phyloP scores from a whole-genome alignment of 2,329 filamentous ascomycete species.

The Emmonsiellopsis sp. region DNA sequence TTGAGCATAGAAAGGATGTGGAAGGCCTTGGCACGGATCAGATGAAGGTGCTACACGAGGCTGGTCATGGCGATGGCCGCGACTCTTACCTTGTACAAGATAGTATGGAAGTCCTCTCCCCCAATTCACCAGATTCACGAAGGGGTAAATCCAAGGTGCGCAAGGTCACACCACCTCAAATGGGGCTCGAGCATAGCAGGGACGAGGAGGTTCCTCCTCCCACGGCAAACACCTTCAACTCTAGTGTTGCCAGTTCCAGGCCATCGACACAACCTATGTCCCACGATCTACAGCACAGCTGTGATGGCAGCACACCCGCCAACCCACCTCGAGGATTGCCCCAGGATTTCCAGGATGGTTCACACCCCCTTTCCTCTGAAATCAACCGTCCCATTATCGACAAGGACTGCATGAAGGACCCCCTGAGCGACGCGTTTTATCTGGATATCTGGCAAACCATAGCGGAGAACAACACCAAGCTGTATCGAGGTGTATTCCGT shows the following conservation, averaged over 20 bases:
- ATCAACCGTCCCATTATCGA: conserved; percentile 65
- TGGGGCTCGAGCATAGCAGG: background rate
- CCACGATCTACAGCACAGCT: conserved; percentile 47
- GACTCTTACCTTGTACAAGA: conserved; percentile 61
- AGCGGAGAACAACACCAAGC: conserved; percentile 88
- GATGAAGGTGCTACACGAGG: conserved; percentile 56
- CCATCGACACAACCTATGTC: background rate
- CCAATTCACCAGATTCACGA: conserved; percentile 39
- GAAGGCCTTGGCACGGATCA: conserved; percentile 68
- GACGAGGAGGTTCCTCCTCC: conserved; percentile 7
- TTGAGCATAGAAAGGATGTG: conserved; percentile 62
- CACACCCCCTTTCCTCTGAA: conserved; percentile 47
- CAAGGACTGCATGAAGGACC: conserved; percentile 91
- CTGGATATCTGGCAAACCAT: conserved; percentile 79
- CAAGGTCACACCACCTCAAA: background rate
- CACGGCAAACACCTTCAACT: conserved; percentile 49
- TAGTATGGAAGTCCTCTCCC: conserved; percentile 60
- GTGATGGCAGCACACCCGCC: conserved; percentile 69
- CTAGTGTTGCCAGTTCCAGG: background rate
- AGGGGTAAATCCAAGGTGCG: background rate
- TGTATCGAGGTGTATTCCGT: conserved; percentile 87
- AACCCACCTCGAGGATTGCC: conserved; percentile 30
- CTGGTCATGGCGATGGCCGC: conserved; percentile 53
- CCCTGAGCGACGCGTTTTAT: conserved; percentile 70
- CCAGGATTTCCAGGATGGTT: conserved; percentile 44